phyloP scores from a whole-genome alignment of 1,139 yeast genomes.

The Sugiyamaella sp. region DNA sequence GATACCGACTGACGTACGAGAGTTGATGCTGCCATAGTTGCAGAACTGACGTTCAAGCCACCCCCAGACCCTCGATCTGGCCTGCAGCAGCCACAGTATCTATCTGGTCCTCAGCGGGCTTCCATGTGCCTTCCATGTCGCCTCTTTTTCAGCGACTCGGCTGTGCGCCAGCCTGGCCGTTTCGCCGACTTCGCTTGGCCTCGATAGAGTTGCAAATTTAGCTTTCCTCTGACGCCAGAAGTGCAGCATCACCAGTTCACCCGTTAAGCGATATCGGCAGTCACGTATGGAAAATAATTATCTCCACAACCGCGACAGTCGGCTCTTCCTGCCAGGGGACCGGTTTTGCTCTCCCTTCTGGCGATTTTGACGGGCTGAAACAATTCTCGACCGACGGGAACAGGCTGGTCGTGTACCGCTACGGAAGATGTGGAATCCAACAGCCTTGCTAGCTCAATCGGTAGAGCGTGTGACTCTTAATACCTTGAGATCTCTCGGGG shows the following conservation, averaged over 20 bases:
- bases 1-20: neutral
- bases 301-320: too few relatives aligned
- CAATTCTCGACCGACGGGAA: neutral
- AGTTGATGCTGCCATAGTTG: constrained; percentile 10
- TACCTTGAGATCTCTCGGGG: neutral
- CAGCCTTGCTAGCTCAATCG: constrained; percentile 9
- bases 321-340: too few relatives aligned
- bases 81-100: neutral
- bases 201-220: neutral
- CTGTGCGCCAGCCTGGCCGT: too few relatives aligned
- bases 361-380: neutral
- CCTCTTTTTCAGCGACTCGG: too few relatives aligned
- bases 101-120: too few relatives aligned
- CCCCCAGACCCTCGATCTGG: constrained; percentile 2
- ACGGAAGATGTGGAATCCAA: too few relatives aligned
- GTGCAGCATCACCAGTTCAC: neutral
- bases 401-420: too few relatives aligned
- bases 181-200: neutral
- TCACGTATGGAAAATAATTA: too few relatives aligned
- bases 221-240: neutral
- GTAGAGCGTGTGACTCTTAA: constrained; percentile 10
- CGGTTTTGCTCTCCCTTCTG: too few relatives aligned
- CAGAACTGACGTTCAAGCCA: constrained; percentile 17
- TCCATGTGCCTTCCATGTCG: neutral
- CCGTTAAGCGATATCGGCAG: neutral